Percentiles rank a stretch among this genome's conserved stretches.
Conservation (phyloP, 2,329 filamentous ascomycete species). For the Neonectria neomacrospora region DNA sequence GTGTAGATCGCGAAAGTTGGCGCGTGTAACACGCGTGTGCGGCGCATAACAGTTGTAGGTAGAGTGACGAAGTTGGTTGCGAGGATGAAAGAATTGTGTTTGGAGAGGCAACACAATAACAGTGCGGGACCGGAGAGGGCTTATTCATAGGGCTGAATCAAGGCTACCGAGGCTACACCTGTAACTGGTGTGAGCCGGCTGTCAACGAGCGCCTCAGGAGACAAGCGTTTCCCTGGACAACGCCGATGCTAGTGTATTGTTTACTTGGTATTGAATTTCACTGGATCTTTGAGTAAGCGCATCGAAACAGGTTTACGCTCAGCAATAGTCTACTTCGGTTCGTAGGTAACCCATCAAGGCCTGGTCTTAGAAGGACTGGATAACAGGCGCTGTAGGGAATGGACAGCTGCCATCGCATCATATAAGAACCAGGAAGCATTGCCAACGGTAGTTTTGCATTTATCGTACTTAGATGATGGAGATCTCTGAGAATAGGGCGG, state of each 20-base stretch:
- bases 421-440: background rate
- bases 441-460: background rate
- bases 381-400: too few relatives aligned
- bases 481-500: background rate
- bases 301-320: background rate
- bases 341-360: background rate
- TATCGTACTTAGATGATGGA: background rate
- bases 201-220: background rate
- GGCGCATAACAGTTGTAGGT: background rate
- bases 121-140: background rate
- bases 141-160: slow-evolving; percentile 1
- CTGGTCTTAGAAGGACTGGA: too few relatives aligned
- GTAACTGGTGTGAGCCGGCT: slow-evolving; percentile 7
- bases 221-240: background rate
- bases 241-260: background rate
- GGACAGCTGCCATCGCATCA: background rate
- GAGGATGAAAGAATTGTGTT: background rate
- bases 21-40: background rate
- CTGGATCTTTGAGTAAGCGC: background rate
- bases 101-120: background rate
- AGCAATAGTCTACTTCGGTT: background rate
- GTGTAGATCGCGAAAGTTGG: background rate
- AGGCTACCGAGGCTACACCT: background rate
- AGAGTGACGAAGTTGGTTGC: background rate
- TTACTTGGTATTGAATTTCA: background rate